A percentile compares a stretch with the other conserved stretches of the same genome.
phyloP scores from a whole-genome alignment of 2,329 filamentous ascomycete genomes.

The Ophiostoma ulmi region DNA sequence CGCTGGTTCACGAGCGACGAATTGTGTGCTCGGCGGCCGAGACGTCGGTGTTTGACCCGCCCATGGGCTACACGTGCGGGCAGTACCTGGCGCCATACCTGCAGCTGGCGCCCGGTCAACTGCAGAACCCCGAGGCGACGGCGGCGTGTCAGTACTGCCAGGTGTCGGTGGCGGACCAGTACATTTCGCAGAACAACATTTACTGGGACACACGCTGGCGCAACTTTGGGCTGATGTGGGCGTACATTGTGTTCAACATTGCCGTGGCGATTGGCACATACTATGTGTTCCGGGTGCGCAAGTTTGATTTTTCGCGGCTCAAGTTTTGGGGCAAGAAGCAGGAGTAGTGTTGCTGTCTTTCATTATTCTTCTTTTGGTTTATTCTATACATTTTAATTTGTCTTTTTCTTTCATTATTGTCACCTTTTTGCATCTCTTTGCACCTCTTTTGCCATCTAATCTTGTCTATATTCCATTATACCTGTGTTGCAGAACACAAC shows the following conservation, averaged over 20 bases:
- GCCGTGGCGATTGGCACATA: constrained; percentile 40
- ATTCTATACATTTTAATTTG: background rate
- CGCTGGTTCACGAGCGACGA: constrained; percentile 59
- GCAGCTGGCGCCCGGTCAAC: constrained; percentile 45
- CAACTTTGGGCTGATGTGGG: constrained; percentile 67
- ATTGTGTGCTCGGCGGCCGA: constrained; percentile 61
- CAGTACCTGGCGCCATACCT: constrained; percentile 59
- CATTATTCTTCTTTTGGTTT: background rate
- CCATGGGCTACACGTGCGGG: constrained; percentile 56
- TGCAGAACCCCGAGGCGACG: constrained; percentile 57
- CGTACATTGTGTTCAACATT: constrained; percentile 63
- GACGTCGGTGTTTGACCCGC: constrained; percentile 59
- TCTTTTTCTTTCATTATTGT: background rate
- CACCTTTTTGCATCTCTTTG: too few species aligned
- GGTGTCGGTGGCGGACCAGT: constrained; percentile 59
- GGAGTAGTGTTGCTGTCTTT: background rate
- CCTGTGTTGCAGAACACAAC: constrained; percentile 3
- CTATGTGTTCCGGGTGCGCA: constrained; percentile 24
- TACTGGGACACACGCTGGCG: constrained; percentile 56
- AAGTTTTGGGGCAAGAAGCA: constrained; percentile 20
- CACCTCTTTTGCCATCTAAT: background rate
- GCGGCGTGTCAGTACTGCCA: constrained; percentile 62
- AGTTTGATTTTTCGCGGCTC: constrained; percentile 7
- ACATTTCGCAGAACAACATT: constrained; percentile 43
- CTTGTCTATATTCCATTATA: background rate